Conservation (phyloP, 73 alveolate genomes). For the Paramecium sexaurelia region DNA sequence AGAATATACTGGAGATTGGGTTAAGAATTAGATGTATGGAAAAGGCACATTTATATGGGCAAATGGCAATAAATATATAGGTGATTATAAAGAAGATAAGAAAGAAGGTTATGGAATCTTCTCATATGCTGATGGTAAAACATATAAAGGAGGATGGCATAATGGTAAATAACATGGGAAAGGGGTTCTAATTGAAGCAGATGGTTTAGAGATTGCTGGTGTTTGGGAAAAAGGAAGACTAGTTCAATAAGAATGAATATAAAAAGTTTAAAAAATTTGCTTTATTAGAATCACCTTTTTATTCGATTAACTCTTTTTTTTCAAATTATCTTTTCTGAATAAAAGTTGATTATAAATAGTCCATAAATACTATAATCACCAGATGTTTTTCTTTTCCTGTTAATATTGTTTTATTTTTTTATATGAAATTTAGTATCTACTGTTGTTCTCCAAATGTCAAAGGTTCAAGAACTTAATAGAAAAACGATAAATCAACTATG, state of each 20-base stretch:
- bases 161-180: conserved; percentile 76
- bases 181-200: conserved; percentile 74
- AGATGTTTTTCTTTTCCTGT: no score
- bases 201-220: conserved; percentile 61
- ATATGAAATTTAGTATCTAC: conserved; percentile 9
- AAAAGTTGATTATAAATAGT: no score
- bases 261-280: background rate
- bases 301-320: no score
- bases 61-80: conserved; percentile 77
- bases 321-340: no score
- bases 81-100: conserved; percentile 64
- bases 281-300: background rate
- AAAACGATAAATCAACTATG: conserved; percentile 13
- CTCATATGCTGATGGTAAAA: conserved; percentile 73
- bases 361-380: no score
- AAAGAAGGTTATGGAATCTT: conserved; percentile 79
- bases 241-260: background rate
- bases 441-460: conserved; percentile 20
- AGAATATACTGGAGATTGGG: conserved; percentile 71
- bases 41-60: conserved; percentile 76
- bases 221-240: conserved; percentile 62
- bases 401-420: background rate
- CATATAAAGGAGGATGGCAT: conserved; percentile 76
- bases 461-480: conserved; percentile 16
- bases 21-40: conserved; percentile 61